phyloP scores from a whole-genome alignment of 768 basidiomycete species.

The Suillus weaverae region DNA sequence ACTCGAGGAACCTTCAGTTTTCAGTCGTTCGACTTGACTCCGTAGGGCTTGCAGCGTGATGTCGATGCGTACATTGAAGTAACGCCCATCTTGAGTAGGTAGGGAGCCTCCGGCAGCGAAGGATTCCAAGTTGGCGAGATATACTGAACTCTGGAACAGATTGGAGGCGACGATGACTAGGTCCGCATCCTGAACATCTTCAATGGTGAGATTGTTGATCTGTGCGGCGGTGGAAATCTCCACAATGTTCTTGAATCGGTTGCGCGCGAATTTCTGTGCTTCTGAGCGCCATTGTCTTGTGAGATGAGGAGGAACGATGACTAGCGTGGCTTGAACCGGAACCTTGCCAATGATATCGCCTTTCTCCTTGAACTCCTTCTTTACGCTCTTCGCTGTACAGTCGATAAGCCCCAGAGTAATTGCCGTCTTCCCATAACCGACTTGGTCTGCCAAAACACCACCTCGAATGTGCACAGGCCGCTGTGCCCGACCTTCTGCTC shows the following conservation, averaged over 20 bases:
- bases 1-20: conserved; percentile 58
- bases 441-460: conserved; percentile 93
- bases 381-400: conserved; percentile 56
- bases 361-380: conserved; percentile 56
- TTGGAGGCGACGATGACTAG: conserved; percentile 85
- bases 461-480: conserved; percentile 75
- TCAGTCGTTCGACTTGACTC: conserved; percentile 67
- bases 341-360: conserved; percentile 59
- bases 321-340: conserved; percentile 75
- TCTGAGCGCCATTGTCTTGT: conserved; percentile 90
- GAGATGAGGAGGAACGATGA: conserved; percentile 88
- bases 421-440: conserved; percentile 96
- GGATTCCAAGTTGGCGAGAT: conserved; percentile 71
- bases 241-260: conserved; percentile 48
- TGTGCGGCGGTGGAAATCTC: conserved; percentile 68
- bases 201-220: conserved; percentile 70
- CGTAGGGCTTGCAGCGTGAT: conserved; percentile 56
- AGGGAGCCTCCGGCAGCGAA: conserved; percentile 69
- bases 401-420: conserved; percentile 91
- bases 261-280: conserved; percentile 71
- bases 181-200: conserved; percentile 78
- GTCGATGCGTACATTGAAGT: conserved; percentile 84
- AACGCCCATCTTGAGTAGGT: conserved; percentile 79
- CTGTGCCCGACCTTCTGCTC: conserved; percentile 89
- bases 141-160: conserved; percentile 78